Evolutionary conservation across 768 basidiomycete species (phyloP).

Genomic region (Nidularia sp.): DNA sequence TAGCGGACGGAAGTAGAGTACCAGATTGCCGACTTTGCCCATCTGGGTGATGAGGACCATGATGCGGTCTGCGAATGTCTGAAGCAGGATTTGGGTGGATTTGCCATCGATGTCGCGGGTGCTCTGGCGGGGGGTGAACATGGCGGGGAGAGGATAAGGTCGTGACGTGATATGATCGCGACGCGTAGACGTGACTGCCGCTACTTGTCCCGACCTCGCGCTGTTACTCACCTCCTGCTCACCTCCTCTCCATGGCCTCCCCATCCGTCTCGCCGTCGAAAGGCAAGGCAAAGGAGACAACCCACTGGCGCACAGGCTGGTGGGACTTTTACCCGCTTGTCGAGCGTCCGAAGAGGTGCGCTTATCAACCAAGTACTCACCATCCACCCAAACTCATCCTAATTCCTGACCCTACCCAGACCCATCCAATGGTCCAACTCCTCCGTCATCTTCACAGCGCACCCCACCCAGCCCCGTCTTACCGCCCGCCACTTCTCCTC

Average conservation of each 20-base stretch:
- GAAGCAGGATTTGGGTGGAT: constrained; percentile 72
- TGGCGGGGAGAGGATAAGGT: constrained; percentile 8
- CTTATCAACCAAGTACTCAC: constrained; percentile 3
- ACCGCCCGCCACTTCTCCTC: constrained; percentile 67
- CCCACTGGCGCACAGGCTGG: constrained; percentile 63
- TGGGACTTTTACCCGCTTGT: constrained; percentile 68
- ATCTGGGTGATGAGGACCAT: constrained; percentile 89
- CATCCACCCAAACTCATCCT: constrained; percentile 3
- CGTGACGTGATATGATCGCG: neutral
- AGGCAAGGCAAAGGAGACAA: constrained; percentile 48
- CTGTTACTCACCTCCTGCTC: constrained; percentile 4
- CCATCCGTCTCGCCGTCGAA: constrained; percentile 40
- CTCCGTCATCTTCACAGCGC: constrained; percentile 66
- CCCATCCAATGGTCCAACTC: constrained; percentile 70
- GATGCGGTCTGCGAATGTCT: constrained; percentile 74
- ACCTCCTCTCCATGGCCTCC: constrained; percentile 14
- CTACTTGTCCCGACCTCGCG: neutral
- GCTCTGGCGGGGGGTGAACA: constrained; percentile 46
- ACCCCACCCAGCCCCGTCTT: constrained; percentile 57
- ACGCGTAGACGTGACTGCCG: neutral
- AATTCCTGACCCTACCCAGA: constrained; percentile 26
- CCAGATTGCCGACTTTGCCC: constrained; percentile 86
- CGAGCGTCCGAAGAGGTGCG: constrained; percentile 53
- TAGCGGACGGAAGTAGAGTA: constrained; percentile 25
- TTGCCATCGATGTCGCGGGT: constrained; percentile 50